phyloP scores from a whole-genome alignment of 2,329 filamentous ascomycete genomes.

The Lithohypha guttulata region DNA sequence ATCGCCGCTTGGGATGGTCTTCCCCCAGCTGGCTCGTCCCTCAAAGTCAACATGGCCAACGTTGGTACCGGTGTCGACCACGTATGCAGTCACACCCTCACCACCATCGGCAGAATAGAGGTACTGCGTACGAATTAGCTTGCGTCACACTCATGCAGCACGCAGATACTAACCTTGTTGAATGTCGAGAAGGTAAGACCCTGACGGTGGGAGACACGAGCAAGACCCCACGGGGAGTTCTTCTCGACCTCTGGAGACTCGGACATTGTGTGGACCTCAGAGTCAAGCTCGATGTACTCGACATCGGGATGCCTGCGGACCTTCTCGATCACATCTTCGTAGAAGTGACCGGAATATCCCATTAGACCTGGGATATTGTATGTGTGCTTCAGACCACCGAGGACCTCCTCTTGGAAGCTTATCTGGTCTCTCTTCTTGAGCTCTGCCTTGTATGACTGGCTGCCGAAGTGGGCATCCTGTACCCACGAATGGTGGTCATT shows the following conservation, averaged over 20 bases:
- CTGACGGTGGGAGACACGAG: slow-evolving; percentile 91
- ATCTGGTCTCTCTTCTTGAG: slow-evolving; percentile 74
- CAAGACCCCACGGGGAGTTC: slow-evolving; percentile 95
- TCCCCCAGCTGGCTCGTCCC: slow-evolving; percentile 89
- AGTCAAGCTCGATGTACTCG: slow-evolving; percentile 92
- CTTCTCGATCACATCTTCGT: slow-evolving; percentile 83
- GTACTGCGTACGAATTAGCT: slow-evolving; percentile 77
- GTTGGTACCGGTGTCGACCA: slow-evolving; percentile 97
- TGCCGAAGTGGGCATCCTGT: slow-evolving; percentile 65
- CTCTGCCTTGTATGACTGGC: slow-evolving; percentile 63
- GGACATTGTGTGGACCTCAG: slow-evolving; percentile 72
- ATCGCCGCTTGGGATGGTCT: slow-evolving; percentile 77
- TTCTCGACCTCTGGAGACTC: slow-evolving; percentile 57
- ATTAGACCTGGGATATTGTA: slow-evolving; percentile 84
- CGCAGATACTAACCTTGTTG: slow-evolving; percentile 7
- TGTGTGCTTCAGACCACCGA: slow-evolving; percentile 85
- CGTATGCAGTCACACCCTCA: slow-evolving; percentile 96
- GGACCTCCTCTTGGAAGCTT: slow-evolving; percentile 55
- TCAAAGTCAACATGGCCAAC: slow-evolving; percentile 91
- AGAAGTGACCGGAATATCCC: slow-evolving; percentile 93
- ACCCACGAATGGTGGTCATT: slow-evolving; percentile 82
- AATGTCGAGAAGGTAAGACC: slow-evolving; percentile 68
- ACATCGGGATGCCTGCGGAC: slow-evolving; percentile 94
- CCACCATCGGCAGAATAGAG: slow-evolving; percentile 80
- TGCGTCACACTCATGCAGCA: background rate